Percentiles rank a stretch among this genome's conserved stretches.
phyloP scores from a whole-genome alignment of 148 eudicot genomes.

The Rhododendron ovatum region DNA sequence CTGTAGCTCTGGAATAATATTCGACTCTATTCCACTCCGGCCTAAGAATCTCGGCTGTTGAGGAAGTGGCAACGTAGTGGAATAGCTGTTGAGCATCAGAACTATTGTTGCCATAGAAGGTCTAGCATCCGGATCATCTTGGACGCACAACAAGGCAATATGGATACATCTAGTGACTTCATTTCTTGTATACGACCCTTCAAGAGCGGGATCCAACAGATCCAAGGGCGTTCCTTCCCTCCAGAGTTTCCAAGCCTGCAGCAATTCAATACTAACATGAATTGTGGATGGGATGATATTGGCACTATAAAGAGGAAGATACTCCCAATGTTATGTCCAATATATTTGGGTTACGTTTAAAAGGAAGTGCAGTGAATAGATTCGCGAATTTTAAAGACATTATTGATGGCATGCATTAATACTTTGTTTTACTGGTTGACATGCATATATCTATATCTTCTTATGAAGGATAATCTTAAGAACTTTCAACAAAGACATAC shows the following conservation, averaged over 20 bases:
- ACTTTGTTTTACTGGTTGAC: too few relatives aligned
- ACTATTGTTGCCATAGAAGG: constrained; percentile 34
- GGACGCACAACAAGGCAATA: constrained; percentile 30
- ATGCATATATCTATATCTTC: too few relatives aligned
- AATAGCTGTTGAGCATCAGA: too few relatives aligned
- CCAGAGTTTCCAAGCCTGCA: constrained; percentile 23
- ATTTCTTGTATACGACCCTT: constrained; percentile 8
- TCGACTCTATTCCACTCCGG: too few relatives aligned
- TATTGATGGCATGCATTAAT: too few relatives aligned
- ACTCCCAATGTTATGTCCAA: not conserved
- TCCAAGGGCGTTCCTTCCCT: constrained; percentile 14
- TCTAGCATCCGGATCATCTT: constrained; percentile 24
- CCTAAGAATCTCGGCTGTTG: too few relatives aligned
- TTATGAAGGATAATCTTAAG: too few relatives aligned
- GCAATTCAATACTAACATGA: too few relatives aligned
- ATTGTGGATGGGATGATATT: too few relatives aligned
- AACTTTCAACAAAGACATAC: not conserved
- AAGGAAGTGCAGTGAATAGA: not conserved
- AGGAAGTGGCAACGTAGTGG: not conserved
- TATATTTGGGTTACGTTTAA: not conserved
- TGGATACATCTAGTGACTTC: constrained; percentile 38
- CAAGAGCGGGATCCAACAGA: constrained; percentile 23
- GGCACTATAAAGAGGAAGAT: not conserved
- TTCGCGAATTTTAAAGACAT: not conserved
- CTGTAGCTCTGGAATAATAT: too few relatives aligned